Conservation (phyloP, 495 filamentous ascomycete genomes). For the Aeminium ludgeri region DNA sequence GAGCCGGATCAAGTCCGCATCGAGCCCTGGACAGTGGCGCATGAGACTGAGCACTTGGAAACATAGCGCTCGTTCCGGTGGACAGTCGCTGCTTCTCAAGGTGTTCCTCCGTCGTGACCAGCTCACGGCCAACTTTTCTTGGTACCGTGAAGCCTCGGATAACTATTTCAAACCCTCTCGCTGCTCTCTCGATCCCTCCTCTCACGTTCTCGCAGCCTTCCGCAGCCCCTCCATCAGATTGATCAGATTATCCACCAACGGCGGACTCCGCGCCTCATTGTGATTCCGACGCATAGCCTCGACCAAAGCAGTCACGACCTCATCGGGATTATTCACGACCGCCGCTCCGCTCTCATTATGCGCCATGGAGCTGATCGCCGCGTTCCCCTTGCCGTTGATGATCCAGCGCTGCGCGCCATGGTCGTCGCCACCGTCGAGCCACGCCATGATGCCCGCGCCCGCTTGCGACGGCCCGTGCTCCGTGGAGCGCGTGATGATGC, state of each 20-base stretch:
- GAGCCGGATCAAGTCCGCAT: too few species aligned
- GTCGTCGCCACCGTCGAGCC: conserved; percentile 33
- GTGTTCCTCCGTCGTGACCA: too few species aligned
- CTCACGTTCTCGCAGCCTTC: conserved; percentile 15
- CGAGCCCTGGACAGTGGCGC: too few species aligned
- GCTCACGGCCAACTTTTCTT: too few species aligned
- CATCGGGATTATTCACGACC: conserved; percentile 27
- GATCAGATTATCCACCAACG: conserved; percentile 39
- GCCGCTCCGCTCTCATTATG: conserved; percentile 7
- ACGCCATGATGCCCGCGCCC: conserved; percentile 22
- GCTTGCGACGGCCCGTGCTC: conserved; percentile 2
- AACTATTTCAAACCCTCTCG: too few species aligned
- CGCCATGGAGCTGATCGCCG: conserved; percentile 10
- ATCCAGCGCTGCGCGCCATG: conserved; percentile 24
- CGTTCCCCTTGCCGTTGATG: conserved; percentile 12
- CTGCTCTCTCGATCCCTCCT: too few species aligned
- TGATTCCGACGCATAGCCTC: conserved; percentile 34
- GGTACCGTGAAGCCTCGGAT: too few species aligned
- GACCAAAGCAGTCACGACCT: conserved; percentile 32
- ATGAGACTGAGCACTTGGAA: too few species aligned
- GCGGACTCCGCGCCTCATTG: conserved; percentile 21
- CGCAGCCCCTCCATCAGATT: conserved; percentile 32
- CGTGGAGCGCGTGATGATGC: conserved; percentile 23
- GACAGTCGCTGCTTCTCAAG: too few species aligned
- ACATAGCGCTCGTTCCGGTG: too few species aligned